phyloP scores from a whole-genome alignment of 106 monocot species.

The Dendrobium catenatum region DNA sequence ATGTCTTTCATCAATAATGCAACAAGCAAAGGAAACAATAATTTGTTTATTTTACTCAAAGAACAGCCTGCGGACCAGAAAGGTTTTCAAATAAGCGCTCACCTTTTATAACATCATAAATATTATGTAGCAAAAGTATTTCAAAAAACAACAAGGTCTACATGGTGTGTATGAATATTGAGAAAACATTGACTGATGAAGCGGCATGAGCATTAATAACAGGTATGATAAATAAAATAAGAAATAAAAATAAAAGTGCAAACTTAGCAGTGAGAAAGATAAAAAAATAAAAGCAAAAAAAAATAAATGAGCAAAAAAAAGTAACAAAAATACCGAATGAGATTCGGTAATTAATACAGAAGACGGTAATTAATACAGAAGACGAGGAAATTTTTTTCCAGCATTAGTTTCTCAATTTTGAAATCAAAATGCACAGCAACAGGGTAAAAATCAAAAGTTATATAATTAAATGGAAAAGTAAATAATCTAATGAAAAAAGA shows the following conservation, averaged over 20 bases:
- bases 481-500: too few species aligned
- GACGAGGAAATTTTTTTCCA: too few species aligned
- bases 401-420: too few species aligned
- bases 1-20: background rate
- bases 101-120: background rate
- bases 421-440: background rate
- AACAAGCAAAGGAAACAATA: background rate
- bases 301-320: too few species aligned
- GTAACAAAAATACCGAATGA: too few species aligned
- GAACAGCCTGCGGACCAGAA: background rate
- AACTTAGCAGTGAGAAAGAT: background rate
- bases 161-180: background rate
- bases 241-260: background rate
- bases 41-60: background rate
- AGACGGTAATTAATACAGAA: too few species aligned
- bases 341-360: too few species aligned
- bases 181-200: background rate
- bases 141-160: background rate
- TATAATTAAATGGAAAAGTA: too few species aligned
- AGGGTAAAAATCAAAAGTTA: too few species aligned
- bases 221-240: background rate
- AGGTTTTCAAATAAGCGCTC: background rate
- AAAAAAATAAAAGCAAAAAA: background rate
- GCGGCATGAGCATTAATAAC: background rate
- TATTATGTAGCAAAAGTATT: background rate